A percentile compares a stretch with the other conserved stretches of the same genome.
Conservation (phyloP, 2,329 filamentous ascomycete species). For the Beauveria brongniartii region DNA sequence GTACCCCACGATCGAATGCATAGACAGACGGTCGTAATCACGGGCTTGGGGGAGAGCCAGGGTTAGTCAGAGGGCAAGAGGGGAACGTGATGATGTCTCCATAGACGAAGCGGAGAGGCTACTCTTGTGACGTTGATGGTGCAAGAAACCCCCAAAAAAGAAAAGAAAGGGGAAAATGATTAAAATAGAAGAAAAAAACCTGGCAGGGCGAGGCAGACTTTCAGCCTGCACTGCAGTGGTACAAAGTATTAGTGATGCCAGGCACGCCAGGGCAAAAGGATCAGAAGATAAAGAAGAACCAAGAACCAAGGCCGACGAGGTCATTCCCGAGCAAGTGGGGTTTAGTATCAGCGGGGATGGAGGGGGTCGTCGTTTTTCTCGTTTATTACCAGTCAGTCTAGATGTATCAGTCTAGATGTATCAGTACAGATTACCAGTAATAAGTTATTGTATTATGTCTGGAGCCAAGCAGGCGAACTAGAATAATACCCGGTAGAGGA, state of each 20-base stretch:
- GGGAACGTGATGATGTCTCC: background rate
- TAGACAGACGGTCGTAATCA: background rate
- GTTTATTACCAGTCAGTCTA: background rate
- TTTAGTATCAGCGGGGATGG: background rate
- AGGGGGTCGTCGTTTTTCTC: background rate
- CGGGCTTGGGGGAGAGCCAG: background rate
- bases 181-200: background rate
- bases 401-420: too few relatives aligned
- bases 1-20: conserved; percentile 4
- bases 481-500: background rate
- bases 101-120: background rate
- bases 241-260: background rate
- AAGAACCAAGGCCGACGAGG: background rate
- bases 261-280: background rate
- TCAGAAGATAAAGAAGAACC: background rate
- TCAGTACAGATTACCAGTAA: too few relatives aligned
- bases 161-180: too few relatives aligned
- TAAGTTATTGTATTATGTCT: too few relatives aligned
- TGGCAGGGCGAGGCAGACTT: background rate
- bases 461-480: too few relatives aligned
- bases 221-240: background rate
- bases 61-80: background rate
- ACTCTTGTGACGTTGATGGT: background rate
- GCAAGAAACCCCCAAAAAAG: background rate
- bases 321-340: background rate